Evolutionary conservation across 2,329 filamentous ascomycete genomes (phyloP).

Genomic region (Trichoderma sp.): DNA sequence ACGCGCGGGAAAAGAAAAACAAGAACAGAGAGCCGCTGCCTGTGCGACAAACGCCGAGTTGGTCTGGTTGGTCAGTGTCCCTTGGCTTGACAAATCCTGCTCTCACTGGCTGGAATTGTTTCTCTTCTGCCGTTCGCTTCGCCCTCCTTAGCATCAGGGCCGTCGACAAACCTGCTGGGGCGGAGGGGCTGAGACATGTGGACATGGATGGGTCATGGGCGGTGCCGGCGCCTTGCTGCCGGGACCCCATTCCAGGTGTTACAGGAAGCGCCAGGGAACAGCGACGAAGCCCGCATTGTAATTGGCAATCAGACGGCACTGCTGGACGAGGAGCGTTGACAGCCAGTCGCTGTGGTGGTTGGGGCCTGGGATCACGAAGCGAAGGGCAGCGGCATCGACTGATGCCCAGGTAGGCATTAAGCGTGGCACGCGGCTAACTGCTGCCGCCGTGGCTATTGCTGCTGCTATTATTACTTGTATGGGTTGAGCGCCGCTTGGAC

Average conservation of each 20-base stretch:
- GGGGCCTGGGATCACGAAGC: background rate
- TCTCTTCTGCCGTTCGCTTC: background rate
- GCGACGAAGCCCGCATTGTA: background rate
- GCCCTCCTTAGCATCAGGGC: background rate
- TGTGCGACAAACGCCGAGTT: background rate
- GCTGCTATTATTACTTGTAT: background rate
- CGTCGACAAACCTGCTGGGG: background rate
- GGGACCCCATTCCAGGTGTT: conserved; percentile 3
- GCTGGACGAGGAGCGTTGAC: background rate
- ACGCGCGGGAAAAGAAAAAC: background rate
- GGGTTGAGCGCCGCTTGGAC: background rate
- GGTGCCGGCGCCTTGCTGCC: conserved; percentile 3
- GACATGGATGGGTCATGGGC: conserved; percentile 12
- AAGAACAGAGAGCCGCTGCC: background rate
- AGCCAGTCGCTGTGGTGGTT: background rate
- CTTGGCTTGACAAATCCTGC: background rate
- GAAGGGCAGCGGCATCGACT: background rate
- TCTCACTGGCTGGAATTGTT: background rate
- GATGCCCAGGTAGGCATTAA: background rate
- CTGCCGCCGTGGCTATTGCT: background rate
- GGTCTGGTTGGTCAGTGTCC: background rate
- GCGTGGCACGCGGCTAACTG: background rate
- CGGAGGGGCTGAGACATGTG: conserved; percentile 15
- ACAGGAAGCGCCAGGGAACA: conserved; percentile 19
- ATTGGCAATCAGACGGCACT: background rate